Conservation (phyloP, 2,329 filamentous ascomycete genomes). For the Alternaria angustiovoidea region DNA sequence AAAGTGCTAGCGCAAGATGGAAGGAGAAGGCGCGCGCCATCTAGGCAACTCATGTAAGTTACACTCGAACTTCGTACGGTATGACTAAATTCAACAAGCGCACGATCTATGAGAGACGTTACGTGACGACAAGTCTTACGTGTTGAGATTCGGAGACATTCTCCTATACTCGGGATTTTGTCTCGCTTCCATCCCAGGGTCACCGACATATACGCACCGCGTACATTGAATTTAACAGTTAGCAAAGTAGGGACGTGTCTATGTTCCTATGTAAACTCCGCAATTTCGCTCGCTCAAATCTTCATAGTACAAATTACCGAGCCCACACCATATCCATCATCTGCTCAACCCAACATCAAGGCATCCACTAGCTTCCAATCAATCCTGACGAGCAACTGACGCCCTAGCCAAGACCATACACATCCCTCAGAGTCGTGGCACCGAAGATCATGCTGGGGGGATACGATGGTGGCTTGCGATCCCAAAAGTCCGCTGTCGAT, state of each 20-base stretch:
- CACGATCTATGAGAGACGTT: background rate
- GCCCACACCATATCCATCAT: background rate
- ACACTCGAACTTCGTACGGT: background rate
- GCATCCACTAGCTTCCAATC: background rate
- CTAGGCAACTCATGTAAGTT: too few relatives aligned
- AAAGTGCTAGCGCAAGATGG: background rate
- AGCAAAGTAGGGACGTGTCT: too few relatives aligned
- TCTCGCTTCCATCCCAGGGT: too few relatives aligned
- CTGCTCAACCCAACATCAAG: background rate
- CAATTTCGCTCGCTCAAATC: background rate
- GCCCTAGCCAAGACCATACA: background rate
- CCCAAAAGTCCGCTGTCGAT: constrained; percentile 1
- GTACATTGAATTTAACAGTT: too few relatives aligned
- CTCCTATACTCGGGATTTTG: background rate
- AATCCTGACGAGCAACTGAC: background rate
- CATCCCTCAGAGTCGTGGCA: background rate
- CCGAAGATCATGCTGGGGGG: background rate
- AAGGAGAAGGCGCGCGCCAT: background rate
- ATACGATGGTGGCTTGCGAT: background rate
- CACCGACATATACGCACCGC: too few relatives aligned
- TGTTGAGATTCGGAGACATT: background rate
- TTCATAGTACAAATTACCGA: background rate
- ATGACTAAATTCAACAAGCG: background rate
- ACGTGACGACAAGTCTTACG: background rate
- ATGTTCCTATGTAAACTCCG: background rate